A percentile compares a stretch with the other conserved stretches of the same genome.
Conservation (phyloP, 805 yeast genomes). For the Schizosaccharomyces lindneri region DNA sequence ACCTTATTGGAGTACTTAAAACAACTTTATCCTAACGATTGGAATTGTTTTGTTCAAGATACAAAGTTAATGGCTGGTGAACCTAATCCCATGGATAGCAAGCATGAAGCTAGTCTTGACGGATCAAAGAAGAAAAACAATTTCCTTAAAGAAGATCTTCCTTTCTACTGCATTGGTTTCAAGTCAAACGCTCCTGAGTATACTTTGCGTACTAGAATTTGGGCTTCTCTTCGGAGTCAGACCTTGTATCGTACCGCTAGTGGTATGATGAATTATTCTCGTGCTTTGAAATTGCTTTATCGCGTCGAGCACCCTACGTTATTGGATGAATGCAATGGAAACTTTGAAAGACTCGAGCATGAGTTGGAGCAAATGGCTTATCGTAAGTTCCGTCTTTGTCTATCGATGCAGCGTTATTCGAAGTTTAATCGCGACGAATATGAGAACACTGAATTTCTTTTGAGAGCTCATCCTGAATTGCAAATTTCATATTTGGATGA, state of each 20-base stretch:
- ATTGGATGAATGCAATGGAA: slow-evolving; percentile 95
- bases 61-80: slow-evolving; percentile 88
- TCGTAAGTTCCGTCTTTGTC: slow-evolving; percentile 54
- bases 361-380: slow-evolving; percentile 68
- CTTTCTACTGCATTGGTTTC: slow-evolving; percentile 90
- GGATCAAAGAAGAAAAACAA: slow-evolving; percentile 43
- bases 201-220: slow-evolving; percentile 82
- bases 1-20: slow-evolving; percentile 82
- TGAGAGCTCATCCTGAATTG: slow-evolving; percentile 47
- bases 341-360: slow-evolving; percentile 84
- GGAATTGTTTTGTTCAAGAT: slow-evolving; percentile 93
- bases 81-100: slow-evolving; percentile 25
- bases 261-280: slow-evolving; percentile 94
- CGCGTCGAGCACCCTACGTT: slow-evolving; percentile 88
- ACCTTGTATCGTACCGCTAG: slow-evolving; percentile 90
- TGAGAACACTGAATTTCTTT: slow-evolving; percentile 39
- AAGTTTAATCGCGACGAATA: slow-evolving; percentile 38
- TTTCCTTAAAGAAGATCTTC: slow-evolving; percentile 56
- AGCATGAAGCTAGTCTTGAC: slow-evolving; percentile 33
- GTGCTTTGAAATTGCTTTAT: slow-evolving; percentile 80
- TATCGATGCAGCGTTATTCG: slow-evolving; percentile 70
- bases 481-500: slow-evolving; percentile 81
- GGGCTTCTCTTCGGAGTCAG: slow-evolving; percentile 96
- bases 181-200: slow-evolving; percentile 93
- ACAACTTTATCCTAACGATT: slow-evolving; percentile 85